phyloP scores from a whole-genome alignment of 2,329 filamentous ascomycete species.

The Diplodia seriata region DNA sequence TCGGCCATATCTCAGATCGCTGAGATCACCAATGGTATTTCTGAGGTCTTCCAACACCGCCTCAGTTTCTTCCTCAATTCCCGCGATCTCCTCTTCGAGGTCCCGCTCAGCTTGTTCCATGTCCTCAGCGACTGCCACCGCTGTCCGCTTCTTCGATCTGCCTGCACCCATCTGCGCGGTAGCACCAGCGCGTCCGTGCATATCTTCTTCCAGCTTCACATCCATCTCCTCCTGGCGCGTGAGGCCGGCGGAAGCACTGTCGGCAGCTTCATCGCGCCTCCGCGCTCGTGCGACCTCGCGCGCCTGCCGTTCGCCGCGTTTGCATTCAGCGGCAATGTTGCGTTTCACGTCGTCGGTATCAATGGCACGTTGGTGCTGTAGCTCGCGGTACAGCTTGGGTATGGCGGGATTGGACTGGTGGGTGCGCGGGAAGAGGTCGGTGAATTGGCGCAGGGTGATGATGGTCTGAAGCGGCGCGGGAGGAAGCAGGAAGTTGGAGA shows the following conservation, averaged over 20 bases:
- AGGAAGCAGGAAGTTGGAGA: slow-evolving; percentile 78
- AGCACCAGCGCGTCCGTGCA: slow-evolving; percentile 48
- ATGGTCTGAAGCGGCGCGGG: slow-evolving; percentile 77
- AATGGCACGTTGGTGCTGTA: slow-evolving; percentile 75
- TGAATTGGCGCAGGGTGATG: slow-evolving; percentile 77
- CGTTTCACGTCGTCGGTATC: slow-evolving; percentile 70
- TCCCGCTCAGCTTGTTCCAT: slow-evolving; percentile 71
- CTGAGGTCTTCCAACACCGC: slow-evolving; percentile 66
- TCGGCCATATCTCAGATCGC: slow-evolving; percentile 82
- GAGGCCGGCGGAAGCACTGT: slow-evolving; percentile 57
- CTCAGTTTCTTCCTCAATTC: slow-evolving; percentile 69
- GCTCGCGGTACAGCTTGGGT: slow-evolving; percentile 75
- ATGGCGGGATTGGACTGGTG: slow-evolving; percentile 72
- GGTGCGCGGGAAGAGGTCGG: slow-evolving; percentile 73
- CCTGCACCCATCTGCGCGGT: slow-evolving; percentile 43
- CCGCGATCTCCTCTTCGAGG: slow-evolving; percentile 71
- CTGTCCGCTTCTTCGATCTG: slow-evolving; percentile 63
- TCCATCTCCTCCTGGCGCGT: slow-evolving; percentile 68
- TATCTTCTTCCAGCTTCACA: slow-evolving; percentile 53
- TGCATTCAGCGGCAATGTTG: slow-evolving; percentile 71
- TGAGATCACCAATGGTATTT: slow-evolving; percentile 73
- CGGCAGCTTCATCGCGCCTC: slow-evolving; percentile 60
- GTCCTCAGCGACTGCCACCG: slow-evolving; percentile 69
- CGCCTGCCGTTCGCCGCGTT: slow-evolving; percentile 64
- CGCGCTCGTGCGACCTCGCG: slow-evolving; percentile 64